A percentile compares a stretch with the other conserved stretches of the same genome.
phyloP scores from a whole-genome alignment of 208 protist genomes.

The Crithidia mellificae region DNA sequence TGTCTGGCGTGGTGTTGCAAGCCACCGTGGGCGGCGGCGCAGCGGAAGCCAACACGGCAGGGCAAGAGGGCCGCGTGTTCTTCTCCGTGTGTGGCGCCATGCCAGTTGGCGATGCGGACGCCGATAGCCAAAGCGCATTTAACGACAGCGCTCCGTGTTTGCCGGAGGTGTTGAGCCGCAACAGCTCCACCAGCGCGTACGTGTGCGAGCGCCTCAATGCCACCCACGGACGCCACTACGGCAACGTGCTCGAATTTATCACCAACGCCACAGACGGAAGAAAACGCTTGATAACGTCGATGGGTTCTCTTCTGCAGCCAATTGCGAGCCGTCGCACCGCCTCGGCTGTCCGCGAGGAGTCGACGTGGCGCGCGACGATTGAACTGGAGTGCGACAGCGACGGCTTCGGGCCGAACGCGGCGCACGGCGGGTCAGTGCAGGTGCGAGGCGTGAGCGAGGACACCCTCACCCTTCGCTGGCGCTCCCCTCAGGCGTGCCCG shows the following conservation, averaged over 20 bases:
- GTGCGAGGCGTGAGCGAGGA: neutral
- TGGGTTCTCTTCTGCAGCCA: neutral
- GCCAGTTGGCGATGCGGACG: neutral
- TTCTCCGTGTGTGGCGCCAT: constrained; percentile 10
- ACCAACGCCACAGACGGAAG: neutral
- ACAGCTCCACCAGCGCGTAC: constrained; percentile 23
- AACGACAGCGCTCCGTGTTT: no score
- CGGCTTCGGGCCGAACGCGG: neutral
- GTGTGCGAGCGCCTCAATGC: constrained; percentile 14
- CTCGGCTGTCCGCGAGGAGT: neutral
- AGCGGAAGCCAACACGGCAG: neutral
- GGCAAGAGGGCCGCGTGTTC: neutral
- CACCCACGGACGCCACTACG: constrained; percentile 3
- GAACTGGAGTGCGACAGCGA: constrained; percentile 1
- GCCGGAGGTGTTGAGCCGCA: neutral
- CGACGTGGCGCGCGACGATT: neutral
- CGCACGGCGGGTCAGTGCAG: neutral
- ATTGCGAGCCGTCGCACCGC: neutral
- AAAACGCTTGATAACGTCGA: neutral
- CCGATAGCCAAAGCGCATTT: no score
- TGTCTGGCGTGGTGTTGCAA: constrained; percentile 6
- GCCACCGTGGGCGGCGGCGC: neutral
- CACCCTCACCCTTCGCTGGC: constrained; percentile 3
- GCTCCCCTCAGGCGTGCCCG: constrained; percentile 11
- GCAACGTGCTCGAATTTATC: neutral